Evolutionary conservation across 805 yeast species (phyloP).

Genomic region (Kluyveromyces starmeri): DNA sequence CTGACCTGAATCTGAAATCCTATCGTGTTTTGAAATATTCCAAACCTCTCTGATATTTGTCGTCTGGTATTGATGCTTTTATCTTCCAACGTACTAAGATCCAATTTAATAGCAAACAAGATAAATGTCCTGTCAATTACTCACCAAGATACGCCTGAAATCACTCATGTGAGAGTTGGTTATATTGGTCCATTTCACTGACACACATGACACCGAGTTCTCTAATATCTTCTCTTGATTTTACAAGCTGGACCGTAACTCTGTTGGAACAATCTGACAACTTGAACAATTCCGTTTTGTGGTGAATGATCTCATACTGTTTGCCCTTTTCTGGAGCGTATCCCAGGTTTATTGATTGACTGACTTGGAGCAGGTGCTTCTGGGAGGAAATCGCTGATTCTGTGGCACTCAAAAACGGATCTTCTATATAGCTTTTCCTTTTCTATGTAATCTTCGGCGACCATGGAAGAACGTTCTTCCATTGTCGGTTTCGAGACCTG

Average conservation of each 20-base stretch:
- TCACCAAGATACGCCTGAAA: slow-evolving; percentile 48
- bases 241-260: no score
- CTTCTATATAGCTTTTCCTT: no score
- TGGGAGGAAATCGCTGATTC: slow-evolving; percentile 3
- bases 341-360: slow-evolving; percentile 2
- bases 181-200: slow-evolving; percentile 63
- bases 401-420: no score
- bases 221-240: no score
- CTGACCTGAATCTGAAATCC: not conserved
- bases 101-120: slow-evolving; percentile 93
- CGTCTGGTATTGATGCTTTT: slow-evolving; percentile 5
- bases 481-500: no score
- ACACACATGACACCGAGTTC: slow-evolving; percentile 37
- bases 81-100: slow-evolving; percentile 47
- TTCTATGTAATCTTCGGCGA: no score
- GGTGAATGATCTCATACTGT: no score
- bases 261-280: no score
- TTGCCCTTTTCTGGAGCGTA: no score
- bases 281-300: no score
- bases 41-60: slow-evolving; percentile 2
- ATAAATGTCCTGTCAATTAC: slow-evolving; percentile 49
- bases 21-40: no score
- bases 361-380: slow-evolving; percentile 3
- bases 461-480: no score
- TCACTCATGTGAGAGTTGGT: slow-evolving; percentile 28